Base-by-base conservation (phyloP, 2,329 filamentous ascomycete species). In the Gaeumannomyces tritici region DNA sequence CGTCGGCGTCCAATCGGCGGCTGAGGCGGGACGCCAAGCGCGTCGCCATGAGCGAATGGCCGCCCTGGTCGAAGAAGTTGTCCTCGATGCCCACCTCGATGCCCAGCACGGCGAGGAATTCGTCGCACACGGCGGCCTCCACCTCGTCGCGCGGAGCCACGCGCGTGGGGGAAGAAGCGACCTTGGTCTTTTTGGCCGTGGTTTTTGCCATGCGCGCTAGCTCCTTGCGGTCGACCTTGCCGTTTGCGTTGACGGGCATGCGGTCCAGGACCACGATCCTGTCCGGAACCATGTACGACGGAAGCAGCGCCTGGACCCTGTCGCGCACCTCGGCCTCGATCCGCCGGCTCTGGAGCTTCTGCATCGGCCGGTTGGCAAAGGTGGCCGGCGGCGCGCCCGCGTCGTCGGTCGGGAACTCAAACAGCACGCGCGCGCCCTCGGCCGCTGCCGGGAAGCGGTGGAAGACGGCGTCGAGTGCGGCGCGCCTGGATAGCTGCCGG, bases 171-270 rank as follows among this genome's bases (percentile, higher is more conserved):
- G 15, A 21, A 13, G n/a, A n/a, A n/a, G n/a, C 4, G 15, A 9
- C 26, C 12, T 29, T 57, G 15, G 21, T 57, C n/a, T n/a, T n/a
- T 1, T 85, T 86, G 3, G 83, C 86, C 4, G 83, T 72, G 31
- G 87, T 74, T 64, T 81, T 80, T 18, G 55, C 55, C 26, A 27
- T 57, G n/a, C n/a, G n/a, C n/a, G n/a, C 26, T 2, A 57, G 55
- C 55, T 28, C 55, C n/a, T n/a, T n/a, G 57, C 79, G 79, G 67
- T 88, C 83, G 21, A 83, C 76, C 69, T 89, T 89, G 1, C 85
- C 86, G 3, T 83, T 87, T 5, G n/a, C n/a, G n/a, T n/a, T n/a
- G n/a, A n/a, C n/a, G 3, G 85, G 85, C 61, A 88, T 75, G 28
- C 75, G 72, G 7, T 78, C 66, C 11, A 85, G 66, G 1, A 81